Evolutionary conservation across 257 asterid species (phyloP).

Genomic region (Phtheirospermum japonicum): DNA sequence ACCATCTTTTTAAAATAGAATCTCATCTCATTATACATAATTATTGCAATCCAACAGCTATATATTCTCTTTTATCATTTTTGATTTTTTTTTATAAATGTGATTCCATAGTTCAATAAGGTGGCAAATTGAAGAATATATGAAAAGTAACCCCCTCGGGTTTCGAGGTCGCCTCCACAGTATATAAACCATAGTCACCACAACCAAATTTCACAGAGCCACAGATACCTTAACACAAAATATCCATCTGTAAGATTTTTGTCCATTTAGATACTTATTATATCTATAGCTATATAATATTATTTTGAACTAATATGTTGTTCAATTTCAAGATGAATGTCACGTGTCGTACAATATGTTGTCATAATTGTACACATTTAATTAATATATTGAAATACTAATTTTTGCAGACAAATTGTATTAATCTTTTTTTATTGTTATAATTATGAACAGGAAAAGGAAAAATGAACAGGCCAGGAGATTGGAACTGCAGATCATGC

Average conservation of each 20-base stretch:
- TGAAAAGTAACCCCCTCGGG: slow-evolving; percentile 42
- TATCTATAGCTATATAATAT: no score
- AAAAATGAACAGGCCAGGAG: slow-evolving; percentile 93
- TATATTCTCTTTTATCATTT: slow-evolving; percentile 20
- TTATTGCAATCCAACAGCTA: slow-evolving; percentile 24
- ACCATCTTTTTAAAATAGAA: slow-evolving; percentile 39
- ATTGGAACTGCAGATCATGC: slow-evolving; percentile 98
- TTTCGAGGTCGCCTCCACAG: slow-evolving; percentile 41
- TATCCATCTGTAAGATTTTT: neutral
- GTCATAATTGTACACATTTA: no score
- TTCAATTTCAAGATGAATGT: no score
- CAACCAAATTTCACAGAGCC: slow-evolving; percentile 36
- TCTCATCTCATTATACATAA: slow-evolving; percentile 24
- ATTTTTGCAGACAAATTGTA: no score
- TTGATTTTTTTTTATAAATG: slow-evolving; percentile 16
- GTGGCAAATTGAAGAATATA: slow-evolving; percentile 36
- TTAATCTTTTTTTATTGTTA: neutral
- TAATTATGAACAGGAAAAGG: neutral
- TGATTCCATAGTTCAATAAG: slow-evolving; percentile 42
- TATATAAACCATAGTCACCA: slow-evolving; percentile 51
- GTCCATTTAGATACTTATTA: neutral
- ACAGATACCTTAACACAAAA: neutral
- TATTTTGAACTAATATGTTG: no score
- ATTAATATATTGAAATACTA: no score
- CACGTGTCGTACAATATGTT: no score